Evolutionary conservation across 129 eudicot species (phyloP), one percentile per base, ranked within the genome.

Genomic region (Smallanthus sonchifolius): DNA sequence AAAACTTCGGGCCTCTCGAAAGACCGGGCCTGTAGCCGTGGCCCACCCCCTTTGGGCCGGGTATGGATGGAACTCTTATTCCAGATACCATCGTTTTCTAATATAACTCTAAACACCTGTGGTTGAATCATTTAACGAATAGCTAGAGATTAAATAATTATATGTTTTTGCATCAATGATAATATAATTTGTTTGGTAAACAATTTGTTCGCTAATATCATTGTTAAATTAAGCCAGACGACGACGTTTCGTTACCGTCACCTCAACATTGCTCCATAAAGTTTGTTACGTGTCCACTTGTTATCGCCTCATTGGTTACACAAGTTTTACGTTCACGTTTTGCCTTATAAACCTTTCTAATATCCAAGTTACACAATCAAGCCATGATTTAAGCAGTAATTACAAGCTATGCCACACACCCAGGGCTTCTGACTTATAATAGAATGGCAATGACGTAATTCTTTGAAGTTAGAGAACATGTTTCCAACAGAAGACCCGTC

Each of bases 391-490:
- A 40, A 28, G 55, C 28, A 20, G 19, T 72, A 72, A 56, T 72
- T 56, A 72, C 76, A 11, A 56, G 1, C 34, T 5, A 72, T 72
- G 76, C 55, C 67, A 56, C 65, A 11, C 42, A 34, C 66, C 19
- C 20, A 34, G 14, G 39, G 10, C 19, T 60, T 60, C 10, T 5
- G 10, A 32, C 4, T 4, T 30, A 2, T 34, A 56, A 20, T 9
- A 0, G 49, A 56, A 39, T 38, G 67, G 76, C 76, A 72, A 37
- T 24, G 19, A 72, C 67, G 76, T 56, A 39, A 72, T 55, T 55
- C 4, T 38, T 56, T 19, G 28, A 72, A 56, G 30, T 72, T 39
- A 38, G 14, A 55, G 40, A 14, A 17, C 49, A 2, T 59, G 3
- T 38, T 56, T 72, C 76, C 51, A 56, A 72, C 42, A 55, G 37